Conservation (phyloP, 306 rosid species). For the Quillaja saponaria region DNA sequence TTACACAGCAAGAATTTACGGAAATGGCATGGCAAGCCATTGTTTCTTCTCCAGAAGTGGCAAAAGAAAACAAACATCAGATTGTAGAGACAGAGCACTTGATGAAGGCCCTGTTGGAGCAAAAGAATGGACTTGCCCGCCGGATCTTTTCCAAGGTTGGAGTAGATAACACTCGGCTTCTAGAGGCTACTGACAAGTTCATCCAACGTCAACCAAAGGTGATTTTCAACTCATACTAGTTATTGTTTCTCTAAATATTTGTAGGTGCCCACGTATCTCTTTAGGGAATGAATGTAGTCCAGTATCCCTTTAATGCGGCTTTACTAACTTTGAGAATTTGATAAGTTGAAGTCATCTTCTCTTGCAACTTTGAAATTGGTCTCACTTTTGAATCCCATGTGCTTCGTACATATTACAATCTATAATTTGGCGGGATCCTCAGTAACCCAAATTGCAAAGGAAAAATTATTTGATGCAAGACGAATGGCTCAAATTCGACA, state of each 20-base stretch:
- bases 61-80: constrained; percentile 95
- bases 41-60: constrained; percentile 88
- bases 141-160: constrained; percentile 88
- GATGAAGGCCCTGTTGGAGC: constrained; percentile 93
- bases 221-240: constrained; percentile 16
- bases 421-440: neutral
- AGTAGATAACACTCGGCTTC: constrained; percentile 78
- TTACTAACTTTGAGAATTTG: constrained; percentile 6
- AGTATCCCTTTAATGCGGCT: neutral
- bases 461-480: too few relatives aligned
- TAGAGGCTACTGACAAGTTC: constrained; percentile 86
- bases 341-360: constrained; percentile 13
- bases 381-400: neutral
- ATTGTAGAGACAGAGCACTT: constrained; percentile 98
- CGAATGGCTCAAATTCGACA: too few relatives aligned
- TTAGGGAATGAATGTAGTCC: constrained; percentile 14
- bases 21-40: constrained; percentile 99
- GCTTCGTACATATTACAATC: neutral
- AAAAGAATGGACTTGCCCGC: constrained; percentile 96
- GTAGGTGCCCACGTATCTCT: constrained; percentile 19
- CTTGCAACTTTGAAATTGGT: constrained; percentile 9
- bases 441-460: constrained; percentile 2
- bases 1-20: constrained; percentile 92
- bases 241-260: constrained; percentile 12
- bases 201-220: constrained; percentile 98